phyloP scores from a whole-genome alignment of 73 alveolate species.

The Tetrahymena thermophila region DNA sequence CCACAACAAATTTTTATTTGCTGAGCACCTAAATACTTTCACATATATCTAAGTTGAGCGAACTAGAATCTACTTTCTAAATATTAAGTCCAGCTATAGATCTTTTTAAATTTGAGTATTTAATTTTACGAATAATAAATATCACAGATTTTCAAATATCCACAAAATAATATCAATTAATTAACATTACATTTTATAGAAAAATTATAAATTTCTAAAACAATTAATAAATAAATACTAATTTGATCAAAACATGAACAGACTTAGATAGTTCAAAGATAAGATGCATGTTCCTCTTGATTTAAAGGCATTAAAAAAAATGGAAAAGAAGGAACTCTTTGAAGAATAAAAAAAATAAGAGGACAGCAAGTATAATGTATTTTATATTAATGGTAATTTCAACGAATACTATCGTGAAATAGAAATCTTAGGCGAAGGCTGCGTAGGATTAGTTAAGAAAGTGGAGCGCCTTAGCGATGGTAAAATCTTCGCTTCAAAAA shows the following conservation, averaged over 20 bases:
- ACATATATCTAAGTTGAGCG: not conserved
- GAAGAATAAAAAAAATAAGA: not conserved
- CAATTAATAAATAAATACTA: not conserved
- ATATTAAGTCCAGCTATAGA: not conserved
- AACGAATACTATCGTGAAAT: not conserved
- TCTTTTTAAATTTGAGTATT: not conserved
- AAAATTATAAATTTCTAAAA: no score
- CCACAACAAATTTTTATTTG: not conserved
- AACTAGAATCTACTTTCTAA: not conserved
- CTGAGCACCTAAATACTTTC: not conserved
- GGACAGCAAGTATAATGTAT: not conserved
- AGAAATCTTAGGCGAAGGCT: slow-evolving; percentile 46
- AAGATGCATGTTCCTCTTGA: not conserved
- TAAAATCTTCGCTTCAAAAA: slow-evolving; percentile 19
- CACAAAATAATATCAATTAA: not conserved
- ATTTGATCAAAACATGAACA: not conserved
- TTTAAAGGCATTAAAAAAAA: not conserved
- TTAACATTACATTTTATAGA: not conserved
- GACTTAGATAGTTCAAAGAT: not conserved
- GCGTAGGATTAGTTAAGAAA: slow-evolving; percentile 34
- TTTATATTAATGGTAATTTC: not conserved
- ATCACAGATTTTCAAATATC: not conserved
- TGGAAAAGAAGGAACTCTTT: not conserved
- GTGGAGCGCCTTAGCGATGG: slow-evolving; percentile 3
- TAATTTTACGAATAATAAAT: no score